Conservation (phyloP, 352 stramenopile genomes). For the Globisporangium nunn region DNA sequence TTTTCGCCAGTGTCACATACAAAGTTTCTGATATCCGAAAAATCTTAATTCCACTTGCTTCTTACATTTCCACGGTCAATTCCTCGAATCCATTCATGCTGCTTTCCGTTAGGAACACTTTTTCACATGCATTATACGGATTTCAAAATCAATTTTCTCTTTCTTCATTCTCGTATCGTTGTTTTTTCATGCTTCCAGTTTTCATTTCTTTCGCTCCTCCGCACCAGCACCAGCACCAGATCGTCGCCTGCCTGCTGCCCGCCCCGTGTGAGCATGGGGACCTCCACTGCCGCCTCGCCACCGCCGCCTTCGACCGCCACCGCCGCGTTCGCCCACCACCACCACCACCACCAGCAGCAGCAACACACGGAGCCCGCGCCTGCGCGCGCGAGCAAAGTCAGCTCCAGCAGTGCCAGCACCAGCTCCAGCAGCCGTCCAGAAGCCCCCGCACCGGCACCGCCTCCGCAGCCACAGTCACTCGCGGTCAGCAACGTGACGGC, state of each 20-base stretch:
- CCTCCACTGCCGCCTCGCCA: not conserved
- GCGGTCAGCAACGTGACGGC: conserved; percentile 3
- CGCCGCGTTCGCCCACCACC: not conserved
- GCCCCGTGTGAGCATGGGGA: not conserved
- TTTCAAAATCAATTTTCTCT: no score
- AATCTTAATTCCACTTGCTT: not conserved
- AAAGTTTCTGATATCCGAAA: not conserved
- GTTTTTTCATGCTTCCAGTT: not conserved
- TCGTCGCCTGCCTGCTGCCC: not conserved
- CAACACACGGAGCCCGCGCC: not conserved
- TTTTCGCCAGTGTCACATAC: not conserved
- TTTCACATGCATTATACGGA: no score
- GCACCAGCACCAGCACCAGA: not conserved
- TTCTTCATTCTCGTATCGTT: no score
- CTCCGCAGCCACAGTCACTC: no score
- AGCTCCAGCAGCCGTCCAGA: conserved; percentile 29
- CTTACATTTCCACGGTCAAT: no score
- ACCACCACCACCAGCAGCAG: not conserved
- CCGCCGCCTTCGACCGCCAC: not conserved
- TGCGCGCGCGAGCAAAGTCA: conserved; percentile 1
- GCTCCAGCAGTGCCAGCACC: conserved; percentile 2
- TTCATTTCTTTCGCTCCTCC: conserved; percentile 1
- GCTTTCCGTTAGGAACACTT: no score
- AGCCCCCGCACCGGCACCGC: conserved; percentile 3
- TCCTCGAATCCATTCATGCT: not conserved